Conservation (phyloP, 106 monocot genomes). For the Apostasia shenzhenica region DNA sequence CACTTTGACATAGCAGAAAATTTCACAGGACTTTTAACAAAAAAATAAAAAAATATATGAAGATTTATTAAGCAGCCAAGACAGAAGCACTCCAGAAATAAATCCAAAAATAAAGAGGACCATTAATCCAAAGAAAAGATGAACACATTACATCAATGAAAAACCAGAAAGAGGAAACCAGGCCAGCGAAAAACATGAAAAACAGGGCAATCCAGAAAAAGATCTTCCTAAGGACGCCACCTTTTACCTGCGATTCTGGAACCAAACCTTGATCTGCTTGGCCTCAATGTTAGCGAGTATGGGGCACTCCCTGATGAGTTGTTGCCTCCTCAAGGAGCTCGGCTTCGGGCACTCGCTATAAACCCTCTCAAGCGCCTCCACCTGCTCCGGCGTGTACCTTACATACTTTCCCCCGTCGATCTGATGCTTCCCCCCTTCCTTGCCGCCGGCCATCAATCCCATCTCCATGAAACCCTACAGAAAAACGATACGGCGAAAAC, state of each 20-base stretch:
- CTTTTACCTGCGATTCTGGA: conserved; percentile 84
- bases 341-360: conserved; percentile 94
- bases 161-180: background rate
- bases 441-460: conserved; percentile 39
- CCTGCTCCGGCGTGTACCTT: conserved; percentile 94
- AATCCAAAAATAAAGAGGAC: too few relatives aligned
- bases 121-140: too few relatives aligned
- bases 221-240: background rate
- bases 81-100: too few relatives aligned
- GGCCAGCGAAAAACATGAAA: background rate
- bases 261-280: conserved; percentile 99
- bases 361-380: conserved; percentile 91
- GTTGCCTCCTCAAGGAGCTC: conserved; percentile 72
- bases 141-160: too few relatives aligned
- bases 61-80: too few relatives aligned
- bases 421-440: conserved; percentile 14
- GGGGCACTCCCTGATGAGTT: conserved; percentile 85
- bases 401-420: conserved; percentile 89
- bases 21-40: too few relatives aligned
- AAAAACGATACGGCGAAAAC: background rate
- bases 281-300: conserved; percentile 85
- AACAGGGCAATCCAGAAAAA: background rate
- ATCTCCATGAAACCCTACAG: conserved; percentile 11
- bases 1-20: too few relatives aligned
- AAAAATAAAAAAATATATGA: too few relatives aligned